Base-by-base conservation (phyloP, 2,329 filamentous ascomycete species). In the Xylaria sp. region DNA sequence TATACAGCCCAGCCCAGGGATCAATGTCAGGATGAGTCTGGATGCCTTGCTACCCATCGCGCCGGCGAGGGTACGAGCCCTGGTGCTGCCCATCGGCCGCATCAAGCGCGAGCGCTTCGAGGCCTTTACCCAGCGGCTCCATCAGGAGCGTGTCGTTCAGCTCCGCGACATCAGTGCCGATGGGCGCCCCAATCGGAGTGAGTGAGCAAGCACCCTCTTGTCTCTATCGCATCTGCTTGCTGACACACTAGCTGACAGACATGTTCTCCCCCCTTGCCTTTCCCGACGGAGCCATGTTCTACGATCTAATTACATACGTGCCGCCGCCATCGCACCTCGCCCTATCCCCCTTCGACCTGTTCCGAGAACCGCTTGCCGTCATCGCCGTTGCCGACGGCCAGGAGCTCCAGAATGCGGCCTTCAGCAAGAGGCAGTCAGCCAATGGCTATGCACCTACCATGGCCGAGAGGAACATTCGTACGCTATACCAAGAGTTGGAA, bases 201-300 rank as follows among this genome's bases (percentile, higher is more conserved):
- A 97, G 93, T 95, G 90, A 80, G 71, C 62, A 63, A 80, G 71
- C 62, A 63, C 11, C 26, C 48, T 23, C 23, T 23, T 15, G 44
- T 23, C 36, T 48, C 26, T 51, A 15, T 49, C 15, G 3, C 2
- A 20, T 57, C 23, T 5, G 31, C n/a, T 36, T 33, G 57, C 74
- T 78, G 62, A 76, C 65, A 0, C 28, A 40, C n/a, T 61, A 20
- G 53, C 64, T 71, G 63, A 69, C 79, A 97, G 94, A 93, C 81
- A 94, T 96, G 90, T 97, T 98, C 81, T 97, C 93, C 67, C 95
- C 95, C 48, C 84, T 96, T 76, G 93, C 92, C 15, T 97, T 96
- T 80, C 94, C 93, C 11, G 88, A 90, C 74, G 95, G 95, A 69
- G 90, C 90, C 76, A 91, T 98, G 69, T 87, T 97, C 75, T 97